Conservation (phyloP, 805 yeast genomes). For the Candida vartiovaarae region DNA sequence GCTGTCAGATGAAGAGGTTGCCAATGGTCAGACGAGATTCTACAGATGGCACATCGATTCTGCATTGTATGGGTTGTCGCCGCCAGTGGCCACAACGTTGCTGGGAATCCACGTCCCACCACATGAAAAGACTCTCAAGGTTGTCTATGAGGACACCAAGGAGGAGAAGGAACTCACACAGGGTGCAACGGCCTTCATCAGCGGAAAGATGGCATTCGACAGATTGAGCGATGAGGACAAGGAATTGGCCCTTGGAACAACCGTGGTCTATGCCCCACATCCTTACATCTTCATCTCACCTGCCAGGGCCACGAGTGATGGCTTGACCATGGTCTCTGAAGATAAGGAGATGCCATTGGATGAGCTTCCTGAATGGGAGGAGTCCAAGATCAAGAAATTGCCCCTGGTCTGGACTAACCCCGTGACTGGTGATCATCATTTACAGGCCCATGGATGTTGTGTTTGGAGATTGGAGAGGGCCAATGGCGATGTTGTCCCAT, state of each 20-base stretch:
- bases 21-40: slow-evolving; percentile 62
- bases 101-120: slow-evolving; percentile 80
- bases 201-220: slow-evolving; percentile 76
- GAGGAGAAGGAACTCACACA: slow-evolving; percentile 63
- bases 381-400: slow-evolving; percentile 61
- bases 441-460: slow-evolving; percentile 88
- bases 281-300: slow-evolving; percentile 82
- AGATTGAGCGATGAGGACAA: slow-evolving; percentile 62
- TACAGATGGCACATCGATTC: slow-evolving; percentile 95
- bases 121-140: slow-evolving; percentile 50
- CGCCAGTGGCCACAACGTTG: slow-evolving; percentile 81
- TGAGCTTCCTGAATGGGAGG: slow-evolving; percentile 80
- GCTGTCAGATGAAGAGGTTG: slow-evolving; percentile 56
- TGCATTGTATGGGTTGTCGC: slow-evolving; percentile 78
- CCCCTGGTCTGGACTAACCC: slow-evolving; percentile 95
- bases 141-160: slow-evolving; percentile 59
- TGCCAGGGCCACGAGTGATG: slow-evolving; percentile 79
- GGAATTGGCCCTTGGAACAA: slow-evolving; percentile 66
- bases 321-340: slow-evolving; percentile 79
- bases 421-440: slow-evolving; percentile 71
- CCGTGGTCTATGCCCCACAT: slow-evolving; percentile 86
- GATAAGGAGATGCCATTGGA: slow-evolving; percentile 62
- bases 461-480: slow-evolving; percentile 51
- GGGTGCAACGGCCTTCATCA: slow-evolving; percentile 86
- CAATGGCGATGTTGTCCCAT: slow-evolving; percentile 51